Base-by-base conservation (phyloP, 1,139 yeast genomes). In the Magnusiomyces magnusii region DNA sequence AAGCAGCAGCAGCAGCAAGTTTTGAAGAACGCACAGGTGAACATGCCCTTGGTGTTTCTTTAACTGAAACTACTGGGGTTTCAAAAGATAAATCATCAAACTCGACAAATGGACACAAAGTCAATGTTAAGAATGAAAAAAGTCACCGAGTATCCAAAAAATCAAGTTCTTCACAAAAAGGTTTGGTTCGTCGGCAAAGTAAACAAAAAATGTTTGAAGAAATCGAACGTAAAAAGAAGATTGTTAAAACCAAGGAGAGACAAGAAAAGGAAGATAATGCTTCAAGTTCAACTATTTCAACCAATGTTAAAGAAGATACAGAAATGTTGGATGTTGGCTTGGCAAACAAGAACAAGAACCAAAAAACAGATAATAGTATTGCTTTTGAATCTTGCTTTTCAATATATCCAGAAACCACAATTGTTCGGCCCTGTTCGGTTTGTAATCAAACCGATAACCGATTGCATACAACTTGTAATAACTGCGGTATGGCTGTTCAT, bases 401-500 rank as follows among this genome's bases (percentile, higher is more conserved):
- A n/a, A n/a, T n/a, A n/a, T n/a, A n/a, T n/a, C 44, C 44, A n/a
- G 36, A 31, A 7, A 31, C 17, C 17, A 39, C 19, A 39, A n/a
- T 21, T 27, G 1, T 61, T 36, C 69, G 82, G 49, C 74, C 76
- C 13, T 86, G 91, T 65, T 78, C 81, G 57, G 80, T 85, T 0
- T 86, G 93, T 66, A 73, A 80, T n/a, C 78, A 75, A 53, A 65
- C 70, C 9, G 82, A 76, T 51, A 67, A 69, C 1, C 58, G 60
- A 3, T 59, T 78, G 23, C 75, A 79, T 67, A 65, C 82, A n/a
- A 73, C 77, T 1, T 92, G 97, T 69, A 71, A 77, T 1, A 76
- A 78, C 25, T 92, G 98, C 75, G 87, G 89, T 0, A 75, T 89
- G 28, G 78, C 78, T 59, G 91, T 86, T 1, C 98, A 92, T 69